phyloP scores from a whole-genome alignment of 306 rosid species.

The Rosa chinensis region DNA sequence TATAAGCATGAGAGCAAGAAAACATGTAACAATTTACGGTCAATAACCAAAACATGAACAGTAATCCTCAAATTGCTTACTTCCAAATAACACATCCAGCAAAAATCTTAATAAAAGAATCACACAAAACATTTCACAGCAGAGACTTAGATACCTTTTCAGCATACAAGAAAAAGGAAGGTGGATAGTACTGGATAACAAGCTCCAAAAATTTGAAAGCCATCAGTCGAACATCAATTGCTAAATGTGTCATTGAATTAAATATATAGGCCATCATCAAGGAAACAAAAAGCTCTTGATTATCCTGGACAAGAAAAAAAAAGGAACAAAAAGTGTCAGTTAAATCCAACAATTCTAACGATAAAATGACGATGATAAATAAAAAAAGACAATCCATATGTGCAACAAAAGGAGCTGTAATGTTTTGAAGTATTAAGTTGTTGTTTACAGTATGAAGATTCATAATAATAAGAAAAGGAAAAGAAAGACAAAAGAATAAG shows the following conservation, averaged over 20 bases:
- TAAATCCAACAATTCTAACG: background rate
- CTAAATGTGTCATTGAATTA: constrained; percentile 81
- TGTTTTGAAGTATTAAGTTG: background rate
- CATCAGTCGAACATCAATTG: constrained; percentile 72
- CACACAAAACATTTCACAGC: background rate
- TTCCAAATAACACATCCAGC: background rate
- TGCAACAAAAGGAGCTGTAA: background rate
- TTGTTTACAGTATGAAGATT: background rate
- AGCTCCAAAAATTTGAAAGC: constrained; percentile 81
- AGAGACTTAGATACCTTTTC: constrained; percentile 60
- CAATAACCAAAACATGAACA: constrained; percentile 9
- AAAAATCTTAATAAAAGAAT: background rate
- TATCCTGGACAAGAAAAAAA: constrained; percentile 50
- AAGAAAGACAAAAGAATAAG: background rate
- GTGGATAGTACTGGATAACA: constrained; percentile 62
- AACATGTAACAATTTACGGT: background rate
- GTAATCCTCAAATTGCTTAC: background rate
- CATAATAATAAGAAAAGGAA: background rate
- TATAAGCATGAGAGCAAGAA: background rate
- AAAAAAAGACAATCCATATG: background rate
- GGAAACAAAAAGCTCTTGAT: constrained; percentile 65
- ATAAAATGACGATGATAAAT: constrained; percentile 6
- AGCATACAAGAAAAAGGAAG: constrained; percentile 61
- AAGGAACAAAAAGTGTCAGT: constrained; percentile 22
- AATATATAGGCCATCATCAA: constrained; percentile 75